phyloP scores from a whole-genome alignment of 106 monocot genomes.

The Acorus gramineus region DNA sequence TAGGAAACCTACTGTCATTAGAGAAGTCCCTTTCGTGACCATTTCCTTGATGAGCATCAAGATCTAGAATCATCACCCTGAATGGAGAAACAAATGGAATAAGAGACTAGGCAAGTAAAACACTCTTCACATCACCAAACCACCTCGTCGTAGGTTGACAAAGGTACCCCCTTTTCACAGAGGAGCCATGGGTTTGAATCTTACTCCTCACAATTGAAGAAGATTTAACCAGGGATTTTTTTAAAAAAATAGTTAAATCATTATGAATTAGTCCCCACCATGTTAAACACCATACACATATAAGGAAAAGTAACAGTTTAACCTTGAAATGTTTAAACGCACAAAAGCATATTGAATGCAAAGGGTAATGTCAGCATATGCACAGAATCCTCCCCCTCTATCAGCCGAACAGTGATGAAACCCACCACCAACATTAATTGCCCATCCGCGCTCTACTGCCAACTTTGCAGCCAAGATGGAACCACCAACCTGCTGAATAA shows the following conservation, averaged over 20 bases:
- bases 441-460: conserved; percentile 90
- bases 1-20: conserved; percentile 47
- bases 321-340: conserved; percentile 81
- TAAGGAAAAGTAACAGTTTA: neutral
- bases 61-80: conserved; percentile 98
- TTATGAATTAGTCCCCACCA: too few relatives aligned
- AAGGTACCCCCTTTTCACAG: too few relatives aligned
- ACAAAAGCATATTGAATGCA: conserved; percentile 87
- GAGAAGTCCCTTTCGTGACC: conserved; percentile 95
- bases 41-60: conserved; percentile 99
- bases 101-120: neutral
- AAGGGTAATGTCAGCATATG: conserved; percentile 91
- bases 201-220: too few relatives aligned
- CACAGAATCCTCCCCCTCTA: conserved; percentile 93
- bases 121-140: too few relatives aligned
- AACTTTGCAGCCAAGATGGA: conserved; percentile 86
- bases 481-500: conserved; percentile 67
- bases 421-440: conserved; percentile 96
- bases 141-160: too few relatives aligned
- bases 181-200: too few relatives aligned
- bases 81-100: neutral
- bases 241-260: too few relatives aligned
- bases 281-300: neutral
- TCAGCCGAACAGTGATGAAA: conserved; percentile 96
- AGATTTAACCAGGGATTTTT: too few relatives aligned